These are phyloP conservation scores for Toxoplasma gondii DNA, from an alignment of 169 alveolate species.

Conservation along the genomic window DNA sequence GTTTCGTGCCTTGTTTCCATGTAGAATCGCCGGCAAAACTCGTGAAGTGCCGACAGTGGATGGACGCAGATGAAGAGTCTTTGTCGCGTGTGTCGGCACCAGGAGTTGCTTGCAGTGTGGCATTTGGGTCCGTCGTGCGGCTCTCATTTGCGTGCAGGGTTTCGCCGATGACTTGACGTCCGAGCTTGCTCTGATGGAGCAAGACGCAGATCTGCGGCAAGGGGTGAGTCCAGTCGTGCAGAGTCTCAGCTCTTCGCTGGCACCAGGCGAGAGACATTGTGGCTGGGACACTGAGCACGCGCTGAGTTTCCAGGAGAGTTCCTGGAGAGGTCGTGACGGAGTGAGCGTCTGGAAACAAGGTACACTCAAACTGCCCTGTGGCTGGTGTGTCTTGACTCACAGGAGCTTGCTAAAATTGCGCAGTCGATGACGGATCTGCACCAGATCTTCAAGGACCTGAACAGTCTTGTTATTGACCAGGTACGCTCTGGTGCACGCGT, in stretches of 20 bases:
- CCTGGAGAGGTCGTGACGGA: background rate
- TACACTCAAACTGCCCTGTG: no score
- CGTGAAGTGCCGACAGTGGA: no score
- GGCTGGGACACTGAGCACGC: background rate
- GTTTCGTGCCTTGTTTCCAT: no score
- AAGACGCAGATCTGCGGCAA: slow-evolving; percentile 50
- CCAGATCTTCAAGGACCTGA: slow-evolving; percentile 67
- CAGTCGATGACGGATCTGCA: slow-evolving; percentile 69
- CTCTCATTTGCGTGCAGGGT: slow-evolving; percentile 36
- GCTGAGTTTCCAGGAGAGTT: background rate
- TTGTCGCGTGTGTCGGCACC: no score
- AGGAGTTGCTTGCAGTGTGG: no score
- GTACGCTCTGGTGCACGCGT: background rate
- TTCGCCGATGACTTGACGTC: slow-evolving; percentile 41
- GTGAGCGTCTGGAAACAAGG: no score
- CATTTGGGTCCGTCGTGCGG: background rate
- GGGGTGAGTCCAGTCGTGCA: slow-evolving; percentile 46
- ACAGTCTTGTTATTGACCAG: slow-evolving; percentile 70
- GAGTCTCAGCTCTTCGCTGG: background rate
- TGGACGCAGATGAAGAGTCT: no score
- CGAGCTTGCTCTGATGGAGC: slow-evolving; percentile 52
- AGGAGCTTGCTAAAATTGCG: slow-evolving; percentile 69
- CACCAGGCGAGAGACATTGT: background rate
- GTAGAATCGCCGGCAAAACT: no score
- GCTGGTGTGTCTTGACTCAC: background rate